phyloP scores from a whole-genome alignment of 768 basidiomycete genomes.

The Mycena alexandri region DNA sequence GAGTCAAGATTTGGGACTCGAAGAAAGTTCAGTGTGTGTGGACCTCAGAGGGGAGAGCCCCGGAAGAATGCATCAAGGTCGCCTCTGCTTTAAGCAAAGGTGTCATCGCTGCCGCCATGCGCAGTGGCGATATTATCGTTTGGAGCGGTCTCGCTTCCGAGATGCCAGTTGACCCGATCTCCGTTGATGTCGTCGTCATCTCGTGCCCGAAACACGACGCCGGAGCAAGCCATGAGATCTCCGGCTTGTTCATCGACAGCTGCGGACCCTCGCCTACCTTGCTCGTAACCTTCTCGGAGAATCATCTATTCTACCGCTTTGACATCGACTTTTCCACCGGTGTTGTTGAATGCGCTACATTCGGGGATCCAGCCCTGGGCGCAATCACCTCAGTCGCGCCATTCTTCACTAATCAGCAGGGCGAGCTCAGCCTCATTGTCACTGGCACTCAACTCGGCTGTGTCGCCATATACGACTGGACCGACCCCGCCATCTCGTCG shows the following conservation, averaged over 20 bases:
- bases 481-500: constrained; percentile 18
- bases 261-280: constrained; percentile 49
- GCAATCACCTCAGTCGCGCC: constrained; percentile 64
- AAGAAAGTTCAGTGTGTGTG: constrained; percentile 69
- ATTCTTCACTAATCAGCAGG: constrained; percentile 55
- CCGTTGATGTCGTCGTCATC: constrained; percentile 49
- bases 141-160: constrained; percentile 61
- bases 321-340: constrained; percentile 49
- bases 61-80: constrained; percentile 67
- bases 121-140: constrained; percentile 69
- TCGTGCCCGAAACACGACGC: constrained; percentile 49
- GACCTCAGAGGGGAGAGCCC: constrained; percentile 62
- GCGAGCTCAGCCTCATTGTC: constrained; percentile 65
- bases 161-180: constrained; percentile 37
- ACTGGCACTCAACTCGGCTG: constrained; percentile 76
- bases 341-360: constrained; percentile 52
- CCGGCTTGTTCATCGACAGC: constrained; percentile 46
- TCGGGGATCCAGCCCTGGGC: constrained; percentile 67
- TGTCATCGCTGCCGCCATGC: constrained; percentile 62
- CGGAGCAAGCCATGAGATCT: constrained; percentile 31
- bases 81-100: constrained; percentile 57
- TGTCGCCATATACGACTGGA: constrained; percentile 72
- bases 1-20: constrained; percentile 81
- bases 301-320: constrained; percentile 66
- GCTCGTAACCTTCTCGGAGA: constrained; percentile 64